Evolutionary conservation across 306 rosid species (phyloP), one percentile per base, ranked within the genome.

Genomic region (Fagus sylvatica): DNA sequence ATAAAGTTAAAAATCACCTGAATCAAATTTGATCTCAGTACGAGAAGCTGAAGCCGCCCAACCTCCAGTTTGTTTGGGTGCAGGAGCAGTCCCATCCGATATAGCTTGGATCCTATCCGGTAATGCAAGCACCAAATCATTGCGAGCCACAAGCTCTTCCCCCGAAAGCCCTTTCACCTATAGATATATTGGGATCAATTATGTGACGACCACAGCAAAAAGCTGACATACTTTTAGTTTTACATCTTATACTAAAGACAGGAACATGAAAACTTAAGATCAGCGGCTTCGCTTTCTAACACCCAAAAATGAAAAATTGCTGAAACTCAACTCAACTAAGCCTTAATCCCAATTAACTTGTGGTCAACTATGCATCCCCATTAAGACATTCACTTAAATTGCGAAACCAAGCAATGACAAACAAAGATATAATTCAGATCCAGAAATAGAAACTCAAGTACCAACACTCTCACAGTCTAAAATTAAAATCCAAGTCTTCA

Each of bases 51-150:
- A 93, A 76, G 93, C 79, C 10, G 91, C 82, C 98, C 99, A 96
- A n/a, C 97, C 94, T 72, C 97, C 99, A 48, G 78, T 82, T 75
- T 87, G 90, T 86, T 88, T 96, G 12, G 96, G 88, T 0, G 84
- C 89, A 81, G 89, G 83, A 12, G 97, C 88, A 53, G 98, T 78
- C 78, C 99, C 99, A 84, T 96, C 99, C n/a, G 98, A 96, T 75
- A 96, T 93, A 75, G 88, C 94, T 84, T 88, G 97, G 75, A 96
- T 96, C 90, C 97, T 91, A 22, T 88, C 99, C 1, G 99, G 97
- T 85, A 96, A 81, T 22, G 99, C 96, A 82, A 86, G 94, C 83
- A 88, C 97, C 91, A 96, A 76, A 86, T 96, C 99, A 87, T 96
- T 96, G 34, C 99, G 97, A 56, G 98, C 95, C 60, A 94, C 92